Evolutionary conservation across 2,329 filamentous ascomycete species (phyloP).

Genomic region (Phialocephala sp.): DNA sequence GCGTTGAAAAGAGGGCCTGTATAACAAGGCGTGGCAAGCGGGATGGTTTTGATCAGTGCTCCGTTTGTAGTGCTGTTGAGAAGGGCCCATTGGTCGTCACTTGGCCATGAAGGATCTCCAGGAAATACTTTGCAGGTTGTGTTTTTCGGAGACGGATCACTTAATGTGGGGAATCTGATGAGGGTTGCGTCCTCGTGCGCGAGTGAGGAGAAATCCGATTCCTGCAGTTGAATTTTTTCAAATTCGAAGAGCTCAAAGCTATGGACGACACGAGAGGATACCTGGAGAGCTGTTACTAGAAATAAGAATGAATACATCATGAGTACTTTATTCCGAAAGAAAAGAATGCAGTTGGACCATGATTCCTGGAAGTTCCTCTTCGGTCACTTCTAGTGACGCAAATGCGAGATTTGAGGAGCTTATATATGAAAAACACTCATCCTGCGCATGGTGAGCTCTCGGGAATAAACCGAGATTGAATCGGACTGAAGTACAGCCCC

Average conservation of each 20-base stretch:
- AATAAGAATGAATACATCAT: neutral
- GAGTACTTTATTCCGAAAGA: neutral
- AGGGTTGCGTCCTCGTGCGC: neutral
- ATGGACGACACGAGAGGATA: neutral
- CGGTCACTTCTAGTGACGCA: neutral
- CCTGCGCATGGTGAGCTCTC: neutral
- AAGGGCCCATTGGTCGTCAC: slow-evolving; percentile 5
- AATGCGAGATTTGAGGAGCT: neutral
- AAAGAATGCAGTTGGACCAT: neutral
- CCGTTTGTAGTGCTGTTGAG: slow-evolving; percentile 28
- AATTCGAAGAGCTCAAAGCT: neutral
- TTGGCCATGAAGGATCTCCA: slow-evolving; percentile 14
- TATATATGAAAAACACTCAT: neutral
- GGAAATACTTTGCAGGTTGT: slow-evolving; percentile 16
- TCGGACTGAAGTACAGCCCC: neutral
- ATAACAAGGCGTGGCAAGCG: slow-evolving; percentile 25
- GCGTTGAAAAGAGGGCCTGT: slow-evolving; percentile 9
- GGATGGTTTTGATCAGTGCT: slow-evolving; percentile 26
- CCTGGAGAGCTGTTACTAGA: neutral
- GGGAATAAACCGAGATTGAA: neutral
- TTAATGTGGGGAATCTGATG: neutral
- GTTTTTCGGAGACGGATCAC: neutral
- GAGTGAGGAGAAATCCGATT: neutral
- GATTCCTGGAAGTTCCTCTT: neutral
- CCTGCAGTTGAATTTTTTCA: neutral